Base-by-base conservation (phyloP, 768 basidiomycete species). In the Cystobasidium tubakii region DNA sequence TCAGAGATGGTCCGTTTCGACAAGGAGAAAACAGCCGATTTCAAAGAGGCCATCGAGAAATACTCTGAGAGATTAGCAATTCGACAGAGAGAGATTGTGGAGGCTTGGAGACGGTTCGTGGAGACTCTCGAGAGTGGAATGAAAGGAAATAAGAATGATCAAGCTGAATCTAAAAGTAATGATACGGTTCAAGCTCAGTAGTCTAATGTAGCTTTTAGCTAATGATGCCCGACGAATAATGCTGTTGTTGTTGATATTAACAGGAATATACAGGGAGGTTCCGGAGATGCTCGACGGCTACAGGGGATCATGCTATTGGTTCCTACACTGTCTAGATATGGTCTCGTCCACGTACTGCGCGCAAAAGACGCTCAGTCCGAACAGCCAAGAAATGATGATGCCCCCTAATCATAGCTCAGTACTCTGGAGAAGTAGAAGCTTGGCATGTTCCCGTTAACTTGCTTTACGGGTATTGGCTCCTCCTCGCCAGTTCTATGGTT, bases 1-100 rank as follows among this genome's bases (percentile, higher is more conserved):
- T 83, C 86, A 2, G 96, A 99, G 82, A 87, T 93, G 76, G 87
- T 87, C 3, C 84, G 95, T 53, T 97, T 98, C 79, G 95, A 99
- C 82, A 86, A 88, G 79, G 95, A 96, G 82, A 86, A 94, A 53
- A 86, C 98, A 29, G 90, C 91, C 62, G 95, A 98, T 80, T 96
- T 98, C 82, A 94, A 93, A 81, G 84, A 86, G 54, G 85, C 89
- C 1, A 81, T 99, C 76, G 89, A 91, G 80, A 85, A 85, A 1
- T 93, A 92, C 81, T 82, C 97, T 67, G 89, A 92, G 53, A 90
- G 89, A 4, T 90, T 95, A 89, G 89, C 94, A 62, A 81, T 84
- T 2, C 84, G 88, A 66, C 94, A 99, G 83, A 91, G 89, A 80
- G 87, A 89, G 62, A 74, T 79, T 21, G 60, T 72, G 12, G 33